These are phyloP conservation scores for Ascochyta koolunga DNA, from an alignment of 2,329 filamentous ascomycete genomes.

Conservation along the genomic window DNA sequence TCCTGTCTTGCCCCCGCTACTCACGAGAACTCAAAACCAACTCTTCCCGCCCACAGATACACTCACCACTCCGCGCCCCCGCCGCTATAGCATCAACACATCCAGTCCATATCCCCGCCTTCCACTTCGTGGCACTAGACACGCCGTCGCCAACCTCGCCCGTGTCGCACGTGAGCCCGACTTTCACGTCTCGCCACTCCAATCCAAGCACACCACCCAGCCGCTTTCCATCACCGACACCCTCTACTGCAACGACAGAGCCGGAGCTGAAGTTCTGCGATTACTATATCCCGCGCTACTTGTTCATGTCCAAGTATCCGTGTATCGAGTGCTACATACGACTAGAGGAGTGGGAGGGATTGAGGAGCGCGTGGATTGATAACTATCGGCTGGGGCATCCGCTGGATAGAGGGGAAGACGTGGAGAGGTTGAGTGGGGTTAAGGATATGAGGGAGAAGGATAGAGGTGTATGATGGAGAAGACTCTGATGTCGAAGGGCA, in stretches of 20 bases:
- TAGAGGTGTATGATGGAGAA: neutral
- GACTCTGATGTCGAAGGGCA: no score
- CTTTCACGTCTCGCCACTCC: neutral
- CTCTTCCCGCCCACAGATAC: neutral
- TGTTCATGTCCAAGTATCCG: constrained; percentile 23
- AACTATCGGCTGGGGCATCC: constrained; percentile 28
- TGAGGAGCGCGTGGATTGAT: constrained; percentile 23
- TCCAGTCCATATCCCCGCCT: neutral
- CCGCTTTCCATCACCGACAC: neutral
- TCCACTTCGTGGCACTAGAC: constrained; percentile 11
- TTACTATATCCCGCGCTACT: constrained; percentile 27
- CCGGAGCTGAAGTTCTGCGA: constrained; percentile 24
- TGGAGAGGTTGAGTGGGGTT: constrained; percentile 29
- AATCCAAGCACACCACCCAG: constrained; percentile 2
- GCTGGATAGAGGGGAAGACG: constrained; percentile 19
- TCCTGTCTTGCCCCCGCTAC: constrained; percentile 7
- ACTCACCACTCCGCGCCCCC: neutral
- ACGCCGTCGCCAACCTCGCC: constrained; percentile 1
- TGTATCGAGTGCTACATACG: constrained; percentile 35
- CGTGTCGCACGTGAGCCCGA: constrained; percentile 6
- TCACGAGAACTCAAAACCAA: neutral
- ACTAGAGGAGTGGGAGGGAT: constrained; percentile 20
- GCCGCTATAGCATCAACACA: neutral
- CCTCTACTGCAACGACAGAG: neutral
- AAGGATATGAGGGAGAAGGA: constrained; percentile 13